These are phyloP conservation scores for Cryomyces minteri DNA, from an alignment of 495 filamentous ascomycete species.

Conservation along the genomic window DNA sequence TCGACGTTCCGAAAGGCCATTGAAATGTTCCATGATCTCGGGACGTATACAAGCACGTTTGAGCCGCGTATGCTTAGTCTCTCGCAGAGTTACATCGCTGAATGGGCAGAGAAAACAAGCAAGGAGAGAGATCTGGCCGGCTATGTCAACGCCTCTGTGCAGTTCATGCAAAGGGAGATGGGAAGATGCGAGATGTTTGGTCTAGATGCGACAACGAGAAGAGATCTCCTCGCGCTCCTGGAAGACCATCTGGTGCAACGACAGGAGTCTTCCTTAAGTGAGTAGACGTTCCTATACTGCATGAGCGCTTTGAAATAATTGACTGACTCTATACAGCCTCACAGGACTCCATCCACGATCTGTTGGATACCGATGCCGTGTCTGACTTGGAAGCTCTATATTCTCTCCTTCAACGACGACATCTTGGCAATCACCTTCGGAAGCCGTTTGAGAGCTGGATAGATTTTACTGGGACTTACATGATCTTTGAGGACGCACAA, in stretches of 20 bases:
- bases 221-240: conserved; percentile 49
- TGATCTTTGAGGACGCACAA: conserved; percentile 62
- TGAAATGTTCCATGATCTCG: conserved; percentile 62
- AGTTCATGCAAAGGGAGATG: conserved; percentile 50
- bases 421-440: conserved; percentile 45
- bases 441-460: conserved; percentile 65
- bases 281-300: conserved; percentile 1
- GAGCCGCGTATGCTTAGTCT: conserved; percentile 51
- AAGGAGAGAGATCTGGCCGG: conserved; percentile 35
- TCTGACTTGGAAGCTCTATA: conserved; percentile 59
- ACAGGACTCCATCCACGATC: conserved; percentile 37
- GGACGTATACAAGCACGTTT: conserved; percentile 58
- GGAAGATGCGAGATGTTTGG: conserved; percentile 57
- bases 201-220: conserved; percentile 64
- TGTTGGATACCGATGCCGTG: conserved; percentile 48
- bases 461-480: conserved; percentile 47
- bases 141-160: conserved; percentile 49
- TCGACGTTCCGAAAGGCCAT: conserved; percentile 50
- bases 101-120: conserved; percentile 46
- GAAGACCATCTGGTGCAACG: conserved; percentile 46
- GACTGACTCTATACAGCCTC: conserved; percentile 1
- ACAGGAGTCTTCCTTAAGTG: conserved; percentile 25
- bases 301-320: neutral
- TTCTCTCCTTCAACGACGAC: conserved; percentile 44
- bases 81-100: conserved; percentile 43